Base-by-base conservation (phyloP, 495 filamentous ascomycete species). In the Talaromyces proteolyticus region DNA sequence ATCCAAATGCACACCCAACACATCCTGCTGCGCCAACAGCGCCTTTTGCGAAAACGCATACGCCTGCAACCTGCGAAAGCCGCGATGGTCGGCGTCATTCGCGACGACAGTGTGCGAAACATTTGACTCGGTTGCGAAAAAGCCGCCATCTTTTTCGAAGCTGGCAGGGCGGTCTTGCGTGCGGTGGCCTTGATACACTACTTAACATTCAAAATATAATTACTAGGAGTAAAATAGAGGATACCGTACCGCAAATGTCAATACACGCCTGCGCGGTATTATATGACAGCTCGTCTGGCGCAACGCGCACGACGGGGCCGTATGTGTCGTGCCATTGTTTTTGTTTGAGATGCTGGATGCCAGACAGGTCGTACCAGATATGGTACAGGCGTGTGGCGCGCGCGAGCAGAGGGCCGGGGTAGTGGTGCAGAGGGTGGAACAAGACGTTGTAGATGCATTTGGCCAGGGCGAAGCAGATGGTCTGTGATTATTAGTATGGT, bases 31-130 rank as follows among this genome's bases (percentile, higher is more conserved):
- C 24, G 64, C 67, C 6, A 59, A 58, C 39, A 82, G 44, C 0
- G 74, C 75, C 46, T 62, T 65, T 7, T 72, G 72, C 0, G 71
- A 77, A 53, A 82, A 81, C 3, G 75, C 73, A 42, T 75, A 68
- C 0, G 70, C 65, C 18, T 80, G 62, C 0, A 72, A 53, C 25
- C 65, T 59, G 4, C 77, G 67, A 22, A 73, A 62, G 23, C 62
- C 60, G 0, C 64, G 54, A 52, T 82, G 78, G 12, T 65, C 60
- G 0, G 50, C 52, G 16, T 76, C 65, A 45, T 76, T 69, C 6
- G 71, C 65, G 7, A 57, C 62, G 29, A 66, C 47, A 6, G 39
- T 48, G 22, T 40, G 26, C n/a, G 3, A 37, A 19, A 22, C 26
- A 8, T 24, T 22, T 6, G 14, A 19, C 37, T 19, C 12, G 10